These are phyloP conservation scores for Mycosarcoma maydis DNA, from an alignment of 1,284 basidiomycete species.

Conservation along the genomic window DNA sequence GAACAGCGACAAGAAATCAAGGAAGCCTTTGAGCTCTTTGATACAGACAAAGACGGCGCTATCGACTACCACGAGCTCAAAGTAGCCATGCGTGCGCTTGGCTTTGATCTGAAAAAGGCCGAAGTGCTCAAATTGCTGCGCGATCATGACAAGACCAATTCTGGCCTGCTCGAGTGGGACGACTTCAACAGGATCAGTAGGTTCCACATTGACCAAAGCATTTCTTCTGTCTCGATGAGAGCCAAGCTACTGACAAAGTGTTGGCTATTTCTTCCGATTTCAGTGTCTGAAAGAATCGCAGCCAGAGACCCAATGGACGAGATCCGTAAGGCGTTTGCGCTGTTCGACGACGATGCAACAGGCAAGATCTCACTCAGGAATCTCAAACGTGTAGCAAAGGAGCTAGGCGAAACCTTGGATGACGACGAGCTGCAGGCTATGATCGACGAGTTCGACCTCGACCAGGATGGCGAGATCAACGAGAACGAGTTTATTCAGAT, in stretches of 20 bases:
- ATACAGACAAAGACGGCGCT: constrained; percentile 96
- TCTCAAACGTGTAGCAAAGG: constrained; percentile 91
- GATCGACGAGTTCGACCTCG: constrained; percentile 99
- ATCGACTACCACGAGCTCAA: constrained; percentile 91
- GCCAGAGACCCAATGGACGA: constrained; percentile 95
- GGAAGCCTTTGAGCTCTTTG: constrained; percentile 98
- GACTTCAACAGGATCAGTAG: constrained; percentile 95
- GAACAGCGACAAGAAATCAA: constrained; percentile 98
- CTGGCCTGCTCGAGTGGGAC: constrained; percentile 91
- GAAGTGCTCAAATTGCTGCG: constrained; percentile 94
- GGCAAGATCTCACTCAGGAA: constrained; percentile 93
- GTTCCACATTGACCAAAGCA: too few species aligned
- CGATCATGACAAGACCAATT: constrained; percentile 88
- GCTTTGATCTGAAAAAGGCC: constrained; percentile 97
- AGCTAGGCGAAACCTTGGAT: constrained; percentile 92
- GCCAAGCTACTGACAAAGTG: neutral
- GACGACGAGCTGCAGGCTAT: constrained; percentile 99
- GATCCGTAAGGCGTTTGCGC: constrained; percentile 90
- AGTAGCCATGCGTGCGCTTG: constrained; percentile 96
- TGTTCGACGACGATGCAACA: constrained; percentile 95
- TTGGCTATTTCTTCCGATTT: too few species aligned
- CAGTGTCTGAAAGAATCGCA: constrained; percentile 94
- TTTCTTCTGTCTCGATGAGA: too few species aligned
- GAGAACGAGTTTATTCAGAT: constrained; percentile 93
- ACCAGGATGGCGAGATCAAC: constrained; percentile 97